Percentiles rank a stretch among this genome's conserved stretches.
Conservation (phyloP, 768 basidiomycete genomes). For the Serpula lacrymans region DNA sequence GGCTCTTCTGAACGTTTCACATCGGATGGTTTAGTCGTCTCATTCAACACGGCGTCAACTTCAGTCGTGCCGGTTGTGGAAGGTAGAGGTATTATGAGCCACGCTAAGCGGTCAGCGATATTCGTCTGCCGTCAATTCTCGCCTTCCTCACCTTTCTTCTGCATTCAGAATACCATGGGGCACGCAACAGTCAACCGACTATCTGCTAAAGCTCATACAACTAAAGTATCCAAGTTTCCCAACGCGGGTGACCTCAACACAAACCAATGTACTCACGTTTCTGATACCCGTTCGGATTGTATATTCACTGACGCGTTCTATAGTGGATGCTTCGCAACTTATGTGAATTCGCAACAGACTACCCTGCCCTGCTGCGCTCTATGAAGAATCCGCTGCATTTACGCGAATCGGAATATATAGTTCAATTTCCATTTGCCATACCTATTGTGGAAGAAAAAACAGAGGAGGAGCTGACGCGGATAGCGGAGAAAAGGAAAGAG, state of each 20-base stretch:
- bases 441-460: constrained; percentile 76
- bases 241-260: constrained; percentile 70
- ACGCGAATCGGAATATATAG: constrained; percentile 60
- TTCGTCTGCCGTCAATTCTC: neutral
- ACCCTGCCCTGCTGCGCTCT: constrained; percentile 57
- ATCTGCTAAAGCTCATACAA: constrained; percentile 89
- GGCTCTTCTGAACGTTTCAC: constrained; percentile 34
- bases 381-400: constrained; percentile 68
- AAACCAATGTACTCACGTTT: constrained; percentile 63
- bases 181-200: constrained; percentile 83
- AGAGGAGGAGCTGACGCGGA: constrained; percentile 80
- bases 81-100: constrained; percentile 80
- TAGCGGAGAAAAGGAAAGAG: constrained; percentile 78
- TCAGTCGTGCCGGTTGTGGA: constrained; percentile 84
- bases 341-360: constrained; percentile 81
- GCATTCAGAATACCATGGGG: constrained; percentile 96
- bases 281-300: neutral
- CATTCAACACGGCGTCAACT: constrained; percentile 89
- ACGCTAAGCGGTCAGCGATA: constrained; percentile 72
- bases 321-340: constrained; percentile 92
- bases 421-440: constrained; percentile 83
- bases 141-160: constrained; percentile 1
- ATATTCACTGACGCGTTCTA: neutral
- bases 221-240: constrained; percentile 95
- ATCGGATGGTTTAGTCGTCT: constrained; percentile 81